Evolutionary conservation across 2,329 filamentous ascomycete genomes (phyloP).

Genomic region (Rhinocladiella mackenziei): DNA sequence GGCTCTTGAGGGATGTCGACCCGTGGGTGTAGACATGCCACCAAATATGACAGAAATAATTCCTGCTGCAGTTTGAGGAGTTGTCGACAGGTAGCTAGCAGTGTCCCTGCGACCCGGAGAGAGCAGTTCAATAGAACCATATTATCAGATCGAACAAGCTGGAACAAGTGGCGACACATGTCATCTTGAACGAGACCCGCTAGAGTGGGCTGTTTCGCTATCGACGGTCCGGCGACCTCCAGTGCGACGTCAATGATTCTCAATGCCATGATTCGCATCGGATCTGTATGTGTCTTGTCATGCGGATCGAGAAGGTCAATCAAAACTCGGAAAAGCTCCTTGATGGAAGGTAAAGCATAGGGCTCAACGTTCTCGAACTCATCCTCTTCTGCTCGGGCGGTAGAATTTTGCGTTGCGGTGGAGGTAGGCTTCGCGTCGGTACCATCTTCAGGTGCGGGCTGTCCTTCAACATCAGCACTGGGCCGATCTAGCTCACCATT

Average conservation of each 20-base stretch:
- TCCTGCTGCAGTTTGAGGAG: constrained; percentile 96
- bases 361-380: constrained; percentile 62
- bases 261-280: constrained; percentile 94
- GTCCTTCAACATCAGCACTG: constrained; percentile 22
- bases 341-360: constrained; percentile 89
- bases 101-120: constrained; percentile 81
- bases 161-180: constrained; percentile 89
- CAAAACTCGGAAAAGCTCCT: constrained; percentile 88
- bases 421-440: constrained; percentile 34
- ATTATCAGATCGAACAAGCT: constrained; percentile 92
- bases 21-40: constrained; percentile 88
- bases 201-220: constrained; percentile 84
- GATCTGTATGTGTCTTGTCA: constrained; percentile 86
- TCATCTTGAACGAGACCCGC: constrained; percentile 87
- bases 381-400: constrained; percentile 34
- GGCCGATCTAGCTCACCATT: constrained; percentile 29
- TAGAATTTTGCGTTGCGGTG: constrained; percentile 35
- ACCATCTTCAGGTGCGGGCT: constrained; percentile 9
- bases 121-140: constrained; percentile 93
- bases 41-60: constrained; percentile 87
- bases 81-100: constrained; percentile 82
- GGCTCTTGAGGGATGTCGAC: constrained; percentile 88
- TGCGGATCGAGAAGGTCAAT: constrained; percentile 92
- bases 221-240: constrained; percentile 91
- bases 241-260: constrained; percentile 95